These are phyloP conservation scores for Aspergillus haitiensis DNA, from an alignment of 495 filamentous ascomycete species.

Conservation along the genomic window DNA sequence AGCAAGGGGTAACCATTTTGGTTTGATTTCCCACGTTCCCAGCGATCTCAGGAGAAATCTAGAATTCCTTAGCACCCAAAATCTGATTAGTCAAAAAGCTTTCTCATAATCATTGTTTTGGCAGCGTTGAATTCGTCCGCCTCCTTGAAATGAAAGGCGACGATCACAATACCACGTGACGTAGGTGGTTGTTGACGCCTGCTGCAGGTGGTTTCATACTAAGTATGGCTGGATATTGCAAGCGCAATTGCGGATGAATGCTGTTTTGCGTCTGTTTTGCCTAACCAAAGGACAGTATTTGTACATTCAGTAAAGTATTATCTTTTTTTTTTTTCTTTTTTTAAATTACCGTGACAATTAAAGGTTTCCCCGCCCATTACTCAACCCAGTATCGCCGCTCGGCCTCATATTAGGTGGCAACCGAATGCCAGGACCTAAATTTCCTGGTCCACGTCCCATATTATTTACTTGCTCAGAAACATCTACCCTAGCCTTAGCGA, in stretches of 20 bases:
- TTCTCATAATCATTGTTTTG: neutral
- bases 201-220: neutral
- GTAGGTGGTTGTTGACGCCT: slow-evolving; percentile 18
- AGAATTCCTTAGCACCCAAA: neutral
- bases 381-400: slow-evolving; percentile 18
- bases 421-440: slow-evolving; percentile 37
- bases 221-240: slow-evolving; percentile 5
- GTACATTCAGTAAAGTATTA: neutral
- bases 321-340: neutral
- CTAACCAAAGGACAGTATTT: neutral
- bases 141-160: slow-evolving; percentile 14
- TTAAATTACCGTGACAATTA: slow-evolving; percentile 18
- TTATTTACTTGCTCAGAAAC: slow-evolving; percentile 37
- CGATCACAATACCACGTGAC: slow-evolving; percentile 22
- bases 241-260: slow-evolving; percentile 1
- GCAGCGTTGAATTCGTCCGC: neutral
- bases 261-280: neutral
- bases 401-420: slow-evolving; percentile 45
- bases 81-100: too few relatives aligned
- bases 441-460: slow-evolving; percentile 23
- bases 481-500: slow-evolving; percentile 80
- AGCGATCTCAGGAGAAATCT: slow-evolving; percentile 1
- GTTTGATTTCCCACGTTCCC: neutral
- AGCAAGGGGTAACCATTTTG: slow-evolving; percentile 14
- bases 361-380: slow-evolving; percentile 37